A percentile compares a stretch with the other conserved stretches of the same genome.
phyloP scores from a whole-genome alignment of 176 grass and related monocot species.

The Ensete ventricosum region DNA sequence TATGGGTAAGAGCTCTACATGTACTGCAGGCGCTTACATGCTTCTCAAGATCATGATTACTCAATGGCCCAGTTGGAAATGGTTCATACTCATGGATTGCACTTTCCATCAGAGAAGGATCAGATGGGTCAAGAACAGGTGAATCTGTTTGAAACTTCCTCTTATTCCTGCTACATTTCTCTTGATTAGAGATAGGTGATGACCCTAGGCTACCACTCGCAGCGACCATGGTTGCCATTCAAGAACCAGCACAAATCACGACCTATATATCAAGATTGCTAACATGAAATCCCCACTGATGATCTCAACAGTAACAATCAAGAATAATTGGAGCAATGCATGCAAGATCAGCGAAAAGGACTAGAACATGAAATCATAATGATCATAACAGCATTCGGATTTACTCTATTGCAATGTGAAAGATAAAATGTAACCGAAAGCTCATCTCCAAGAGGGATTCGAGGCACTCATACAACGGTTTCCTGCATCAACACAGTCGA shows the following conservation, averaged over 20 bases:
- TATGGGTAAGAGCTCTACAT: constrained; percentile 2
- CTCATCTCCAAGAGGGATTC: not conserved
- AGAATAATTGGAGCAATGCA: not conserved
- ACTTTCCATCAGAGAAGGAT: not conserved
- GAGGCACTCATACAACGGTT: not conserved
- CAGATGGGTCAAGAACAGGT: not conserved
- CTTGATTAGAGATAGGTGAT: constrained; percentile 1
- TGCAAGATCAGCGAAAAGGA: not conserved
- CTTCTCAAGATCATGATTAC: constrained; percentile 5
- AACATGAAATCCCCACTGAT: not conserved
- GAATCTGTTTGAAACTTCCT: constrained; percentile 14
- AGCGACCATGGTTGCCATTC: constrained; percentile 17
- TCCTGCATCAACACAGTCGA: not conserved
- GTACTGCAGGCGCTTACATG: not conserved
- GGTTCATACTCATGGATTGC: not conserved
- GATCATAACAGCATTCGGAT: not conserved
- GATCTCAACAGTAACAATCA: not conserved
- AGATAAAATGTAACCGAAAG: not conserved
- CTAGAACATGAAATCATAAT: not conserved
- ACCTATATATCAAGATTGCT: constrained; percentile 3
- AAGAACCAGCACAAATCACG: not conserved
- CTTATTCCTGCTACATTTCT: constrained; percentile 20
- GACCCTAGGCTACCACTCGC: not conserved
- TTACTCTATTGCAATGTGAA: constrained; percentile 2
- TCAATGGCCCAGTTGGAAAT: not conserved